Evolutionary conservation across 2,329 filamentous ascomycete genomes (phyloP).

Genomic region (Cladosporium sphaerospermum): DNA sequence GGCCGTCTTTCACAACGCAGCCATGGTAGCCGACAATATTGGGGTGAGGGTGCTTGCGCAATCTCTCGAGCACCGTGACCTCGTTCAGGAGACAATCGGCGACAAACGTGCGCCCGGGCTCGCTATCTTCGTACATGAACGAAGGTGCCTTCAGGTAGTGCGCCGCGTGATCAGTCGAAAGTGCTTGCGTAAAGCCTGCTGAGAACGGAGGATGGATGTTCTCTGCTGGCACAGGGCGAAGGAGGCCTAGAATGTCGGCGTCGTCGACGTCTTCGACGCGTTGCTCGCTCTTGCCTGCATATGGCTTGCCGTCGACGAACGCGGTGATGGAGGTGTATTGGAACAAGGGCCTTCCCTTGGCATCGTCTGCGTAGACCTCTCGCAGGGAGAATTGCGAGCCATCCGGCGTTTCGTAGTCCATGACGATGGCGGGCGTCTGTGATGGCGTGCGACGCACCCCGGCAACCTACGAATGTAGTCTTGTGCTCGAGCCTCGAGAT

Average conservation of each 20-base stretch:
- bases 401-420: constrained; percentile 26
- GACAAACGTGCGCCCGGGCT: constrained; percentile 25
- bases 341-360: constrained; percentile 11
- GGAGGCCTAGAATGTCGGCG: constrained; percentile 19
- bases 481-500: background rate
- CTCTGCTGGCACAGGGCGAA: constrained; percentile 21
- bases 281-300: constrained; percentile 17
- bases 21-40: constrained; percentile 27
- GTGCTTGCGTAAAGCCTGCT: constrained; percentile 15
- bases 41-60: constrained; percentile 25
- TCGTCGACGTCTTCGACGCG: constrained; percentile 21
- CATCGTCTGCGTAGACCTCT: constrained; percentile 17
- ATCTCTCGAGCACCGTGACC: constrained; percentile 21
- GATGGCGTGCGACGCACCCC: background rate
- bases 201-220: constrained; percentile 24
- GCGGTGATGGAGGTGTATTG: constrained; percentile 22
- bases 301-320: constrained; percentile 25
- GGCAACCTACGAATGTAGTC: background rate
- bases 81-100: constrained; percentile 26
- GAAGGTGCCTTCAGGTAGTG: constrained; percentile 30
- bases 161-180: constrained; percentile 14
- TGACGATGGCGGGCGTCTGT: constrained; percentile 4
- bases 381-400: constrained; percentile 26
- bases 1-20: constrained; percentile 22
- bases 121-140: constrained; percentile 24